phyloP scores from a whole-genome alignment of 1,284 basidiomycete genomes.

The Stereum hirsutum region DNA sequence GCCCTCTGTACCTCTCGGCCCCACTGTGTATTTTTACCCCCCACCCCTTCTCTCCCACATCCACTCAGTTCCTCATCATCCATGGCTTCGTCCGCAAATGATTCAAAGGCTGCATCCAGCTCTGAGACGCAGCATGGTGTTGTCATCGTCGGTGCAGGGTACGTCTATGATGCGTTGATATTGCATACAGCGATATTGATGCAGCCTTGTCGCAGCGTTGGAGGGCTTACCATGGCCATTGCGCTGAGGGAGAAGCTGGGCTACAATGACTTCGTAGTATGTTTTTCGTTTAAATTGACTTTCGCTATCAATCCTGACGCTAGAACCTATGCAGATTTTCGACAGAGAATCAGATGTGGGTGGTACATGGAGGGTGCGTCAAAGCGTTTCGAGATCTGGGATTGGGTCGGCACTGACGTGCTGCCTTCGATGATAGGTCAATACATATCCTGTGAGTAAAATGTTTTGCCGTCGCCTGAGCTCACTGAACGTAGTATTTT shows the following conservation, averaged over 20 bases:
- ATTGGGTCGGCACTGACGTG: too few relatives aligned
- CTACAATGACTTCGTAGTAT: slow-evolving; percentile 38
- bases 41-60: too few relatives aligned
- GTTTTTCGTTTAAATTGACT: background rate
- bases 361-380: slow-evolving; percentile 42
- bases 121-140: too few relatives aligned
- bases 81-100: too few relatives aligned
- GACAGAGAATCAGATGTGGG: slow-evolving; percentile 35
- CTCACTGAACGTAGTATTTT: background rate
- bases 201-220: slow-evolving; percentile 20
- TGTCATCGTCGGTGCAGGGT: slow-evolving; percentile 11
- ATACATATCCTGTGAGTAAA: slow-evolving; percentile 24
- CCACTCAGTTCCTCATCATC: too few relatives aligned
- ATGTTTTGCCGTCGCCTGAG: slow-evolving; percentile 1
- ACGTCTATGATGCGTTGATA: slow-evolving; percentile 4
- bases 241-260: slow-evolving; percentile 32
- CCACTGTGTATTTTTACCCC: too few relatives aligned
- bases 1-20: too few relatives aligned
- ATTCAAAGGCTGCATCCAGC: too few relatives aligned
- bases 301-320: background rate
- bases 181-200: slow-evolving; percentile 4
- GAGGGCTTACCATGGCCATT: slow-evolving; percentile 39
- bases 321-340: slow-evolving; percentile 31
- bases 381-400: too few relatives aligned
- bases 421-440: slow-evolving; percentile 25